Base-by-base conservation (phyloP, 1,284 basidiomycete species). In the Moniliophthora roreri region DNA sequence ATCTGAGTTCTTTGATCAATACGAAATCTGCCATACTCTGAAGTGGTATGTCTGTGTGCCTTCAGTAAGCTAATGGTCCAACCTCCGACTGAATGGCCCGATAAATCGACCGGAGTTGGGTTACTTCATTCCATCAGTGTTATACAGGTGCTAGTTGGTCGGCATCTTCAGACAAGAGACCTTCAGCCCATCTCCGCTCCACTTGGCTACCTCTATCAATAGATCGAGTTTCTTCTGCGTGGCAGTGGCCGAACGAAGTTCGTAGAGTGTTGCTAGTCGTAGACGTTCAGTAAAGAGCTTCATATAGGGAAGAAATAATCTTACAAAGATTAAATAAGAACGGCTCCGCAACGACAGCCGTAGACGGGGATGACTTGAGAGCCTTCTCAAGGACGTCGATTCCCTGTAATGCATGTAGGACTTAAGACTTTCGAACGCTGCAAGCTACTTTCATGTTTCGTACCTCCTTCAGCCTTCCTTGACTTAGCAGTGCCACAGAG, bases 121-220 rank as follows among this genome's bases (percentile, higher is more conserved):
- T n/a, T n/a, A n/a, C n/a, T n/a, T n/a, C n/a, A n/a, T n/a, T 32
- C 28, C 28, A 6, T 6, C 28, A 32, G 11, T 11, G 28, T 11
- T 6, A 32, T 6, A 32, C 11, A 6, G 28, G 28, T 11, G 11
- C 51, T 42, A 58, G 28, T 58, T 58, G 13, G 82, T 74, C 24
- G 89, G 84, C 78, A 92, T 81, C 70, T 92, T 92, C 60, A 92
- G 69, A 66, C 87, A 89, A n/a, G 81, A 78, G n/a, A 84, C 81
- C 59, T 79, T 82, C 58, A 92, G 66, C 1, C 89, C 89, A 66
- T 92, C 89, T 2, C 89, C 90, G 53, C 86, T 86, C 88, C 87
- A 91, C 64, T 86, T 85, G 9, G 89, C 84, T 0, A 89, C 87
- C 56, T 90, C 83, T 21, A 89, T 61, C 36, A 92, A 71, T 26